Percentiles rank a stretch among this genome's conserved stretches.
These are phyloP conservation scores for Gentiana straminea DNA, from an alignment of 257 asterid genomes.

Conservation along the genomic window DNA sequence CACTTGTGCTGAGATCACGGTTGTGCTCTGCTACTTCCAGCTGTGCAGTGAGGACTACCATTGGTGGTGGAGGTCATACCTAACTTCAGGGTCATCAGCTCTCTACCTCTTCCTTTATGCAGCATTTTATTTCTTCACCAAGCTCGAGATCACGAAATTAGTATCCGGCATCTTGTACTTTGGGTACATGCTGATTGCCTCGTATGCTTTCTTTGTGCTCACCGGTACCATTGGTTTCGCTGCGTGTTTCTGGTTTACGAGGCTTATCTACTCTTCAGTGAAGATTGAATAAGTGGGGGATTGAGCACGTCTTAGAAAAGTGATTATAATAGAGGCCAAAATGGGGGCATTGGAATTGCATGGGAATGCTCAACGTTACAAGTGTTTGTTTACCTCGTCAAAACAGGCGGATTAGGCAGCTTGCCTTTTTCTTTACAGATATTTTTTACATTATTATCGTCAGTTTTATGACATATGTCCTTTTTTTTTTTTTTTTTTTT, in stretches of 20 bases:
- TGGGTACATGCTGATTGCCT: slow-evolving; percentile 84
- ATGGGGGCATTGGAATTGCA: neutral
- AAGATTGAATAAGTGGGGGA: slow-evolving; percentile 49
- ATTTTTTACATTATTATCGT: neutral
- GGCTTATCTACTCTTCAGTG: slow-evolving; percentile 86
- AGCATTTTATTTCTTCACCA: slow-evolving; percentile 79
- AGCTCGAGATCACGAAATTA: slow-evolving; percentile 74
- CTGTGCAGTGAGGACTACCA: slow-evolving; percentile 88
- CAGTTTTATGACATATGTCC: no score
- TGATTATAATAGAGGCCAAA: slow-evolving; percentile 1
- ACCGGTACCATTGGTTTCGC: slow-evolving; percentile 86
- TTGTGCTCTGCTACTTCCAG: slow-evolving; percentile 90
- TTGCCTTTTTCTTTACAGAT: slow-evolving; percentile 10
- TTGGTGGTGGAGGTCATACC: slow-evolving; percentile 97
- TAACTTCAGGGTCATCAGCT: slow-evolving; percentile 78
- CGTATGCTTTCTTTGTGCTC: slow-evolving; percentile 74
- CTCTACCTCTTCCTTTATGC: slow-evolving; percentile 74
- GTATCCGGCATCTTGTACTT: slow-evolving; percentile 72
- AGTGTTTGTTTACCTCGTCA: slow-evolving; percentile 10
- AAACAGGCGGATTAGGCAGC: slow-evolving; percentile 18
- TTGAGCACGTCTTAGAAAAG: neutral
- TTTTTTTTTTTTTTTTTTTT: no score
- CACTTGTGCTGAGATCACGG: slow-evolving; percentile 83
- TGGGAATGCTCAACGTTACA: slow-evolving; percentile 8
- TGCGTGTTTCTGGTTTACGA: slow-evolving; percentile 84